These are phyloP conservation scores for Solanum dulcamara DNA, from an alignment of 257 asterid genomes.

Conservation along the genomic window DNA sequence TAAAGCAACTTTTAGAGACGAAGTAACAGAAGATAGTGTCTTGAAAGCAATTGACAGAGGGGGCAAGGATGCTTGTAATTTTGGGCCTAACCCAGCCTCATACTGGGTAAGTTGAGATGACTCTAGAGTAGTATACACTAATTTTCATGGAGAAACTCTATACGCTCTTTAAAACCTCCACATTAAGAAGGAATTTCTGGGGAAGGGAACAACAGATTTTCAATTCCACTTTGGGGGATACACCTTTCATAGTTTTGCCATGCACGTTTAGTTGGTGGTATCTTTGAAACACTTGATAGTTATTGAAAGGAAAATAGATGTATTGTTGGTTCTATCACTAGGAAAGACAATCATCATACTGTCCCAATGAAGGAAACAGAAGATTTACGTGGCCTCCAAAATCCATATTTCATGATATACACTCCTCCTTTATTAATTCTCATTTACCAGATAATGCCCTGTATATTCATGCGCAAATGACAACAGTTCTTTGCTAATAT, in stretches of 20 bases:
- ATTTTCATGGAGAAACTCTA: not conserved
- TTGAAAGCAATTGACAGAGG: conserved; percentile 85
- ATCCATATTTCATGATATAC: not conserved
- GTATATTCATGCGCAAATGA: not conserved
- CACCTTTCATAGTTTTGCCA: not conserved
- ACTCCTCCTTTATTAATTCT: not conserved
- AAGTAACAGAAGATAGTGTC: conserved; percentile 36
- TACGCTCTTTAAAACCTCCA: not conserved
- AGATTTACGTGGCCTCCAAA: not conserved
- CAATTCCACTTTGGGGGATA: not conserved
- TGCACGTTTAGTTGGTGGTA: not conserved
- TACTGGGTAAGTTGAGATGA: conserved; percentile 62
- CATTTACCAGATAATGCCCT: too few species aligned
- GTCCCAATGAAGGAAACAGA: not conserved
- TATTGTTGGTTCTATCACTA: not conserved
- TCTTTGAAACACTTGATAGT: not conserved
- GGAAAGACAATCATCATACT: not conserved
- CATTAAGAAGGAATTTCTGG: not conserved
- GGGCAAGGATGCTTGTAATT: conserved; percentile 60
- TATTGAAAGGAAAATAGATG: not conserved
- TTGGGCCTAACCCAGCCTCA: conserved; percentile 63
- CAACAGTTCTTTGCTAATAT: not conserved
- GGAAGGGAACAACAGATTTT: not conserved
- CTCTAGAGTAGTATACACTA: not conserved
- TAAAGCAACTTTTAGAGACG: conserved; percentile 28